Conservation (phyloP, 495 filamentous ascomycete genomes). For the Amniculicola lignicola region DNA sequence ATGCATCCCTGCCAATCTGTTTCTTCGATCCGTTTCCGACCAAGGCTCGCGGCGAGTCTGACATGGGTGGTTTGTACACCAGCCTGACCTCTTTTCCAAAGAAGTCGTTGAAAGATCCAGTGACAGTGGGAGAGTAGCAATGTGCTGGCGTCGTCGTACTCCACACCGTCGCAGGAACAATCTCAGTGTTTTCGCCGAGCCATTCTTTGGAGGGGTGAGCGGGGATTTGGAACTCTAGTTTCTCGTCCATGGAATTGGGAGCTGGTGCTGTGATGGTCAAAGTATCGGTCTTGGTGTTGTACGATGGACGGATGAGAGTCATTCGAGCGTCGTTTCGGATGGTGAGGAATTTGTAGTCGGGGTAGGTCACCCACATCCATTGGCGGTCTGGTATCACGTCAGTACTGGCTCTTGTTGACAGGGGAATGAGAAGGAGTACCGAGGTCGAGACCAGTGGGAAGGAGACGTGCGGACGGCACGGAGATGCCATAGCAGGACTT, state of each 20-base stretch:
- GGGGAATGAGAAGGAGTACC: slow-evolving; percentile 1
- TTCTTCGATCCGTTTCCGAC: slow-evolving; percentile 37
- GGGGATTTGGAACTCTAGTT: slow-evolving; percentile 34
- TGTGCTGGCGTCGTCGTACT: slow-evolving; percentile 37
- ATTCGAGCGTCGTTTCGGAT: slow-evolving; percentile 40
- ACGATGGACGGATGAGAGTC: slow-evolving; percentile 43
- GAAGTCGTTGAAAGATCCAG: slow-evolving; percentile 38
- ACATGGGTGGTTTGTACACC: slow-evolving; percentile 42
- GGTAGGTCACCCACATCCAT: slow-evolving; percentile 45
- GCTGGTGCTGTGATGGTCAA: slow-evolving; percentile 27
- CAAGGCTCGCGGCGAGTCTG: slow-evolving; percentile 29
- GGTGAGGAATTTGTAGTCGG: slow-evolving; percentile 42
- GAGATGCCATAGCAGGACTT: slow-evolving; percentile 45
- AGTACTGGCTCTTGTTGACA: not conserved
- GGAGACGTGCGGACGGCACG: slow-evolving; percentile 31
- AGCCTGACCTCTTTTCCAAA: slow-evolving; percentile 41
- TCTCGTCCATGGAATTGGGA: slow-evolving; percentile 25
- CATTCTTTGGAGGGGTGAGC: slow-evolving; percentile 40
- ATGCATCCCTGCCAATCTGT: slow-evolving; percentile 34
- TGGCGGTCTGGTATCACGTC: slow-evolving; percentile 41
- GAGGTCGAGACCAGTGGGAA: slow-evolving; percentile 41
- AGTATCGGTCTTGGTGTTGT: slow-evolving; percentile 29
- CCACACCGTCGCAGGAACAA: slow-evolving; percentile 42
- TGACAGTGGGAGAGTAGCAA: slow-evolving; percentile 35
- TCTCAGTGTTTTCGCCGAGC: slow-evolving; percentile 37